phyloP scores from a whole-genome alignment of 2,329 filamentous ascomycete species.

The Cryoendolithus antarcticus region DNA sequence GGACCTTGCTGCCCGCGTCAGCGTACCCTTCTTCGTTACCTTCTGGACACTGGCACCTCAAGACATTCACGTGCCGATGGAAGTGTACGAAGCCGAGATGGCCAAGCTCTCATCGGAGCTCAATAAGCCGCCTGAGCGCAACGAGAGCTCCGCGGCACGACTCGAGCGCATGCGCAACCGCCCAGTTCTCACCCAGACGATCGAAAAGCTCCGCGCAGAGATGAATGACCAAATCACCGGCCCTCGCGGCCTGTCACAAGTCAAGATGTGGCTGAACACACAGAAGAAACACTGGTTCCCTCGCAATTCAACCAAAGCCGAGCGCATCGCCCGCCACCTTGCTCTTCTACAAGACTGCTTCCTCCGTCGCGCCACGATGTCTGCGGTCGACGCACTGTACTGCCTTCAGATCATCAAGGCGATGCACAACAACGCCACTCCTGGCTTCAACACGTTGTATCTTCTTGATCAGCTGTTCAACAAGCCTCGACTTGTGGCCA shows the following conservation, averaged over 20 bases:
- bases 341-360: constrained; percentile 81
- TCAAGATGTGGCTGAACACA: constrained; percentile 56
- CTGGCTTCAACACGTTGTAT: constrained; percentile 75
- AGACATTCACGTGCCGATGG: constrained; percentile 64
- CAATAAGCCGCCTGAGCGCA: constrained; percentile 56
- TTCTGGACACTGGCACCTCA: constrained; percentile 86
- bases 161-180: constrained; percentile 58
- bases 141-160: constrained; percentile 55
- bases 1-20: constrained; percentile 57
- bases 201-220: constrained; percentile 60
- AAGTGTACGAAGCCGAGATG: constrained; percentile 67
- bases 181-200: constrained; percentile 55
- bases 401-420: constrained; percentile 77
- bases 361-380: constrained; percentile 74
- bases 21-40: constrained; percentile 69
- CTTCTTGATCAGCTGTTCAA: constrained; percentile 76
- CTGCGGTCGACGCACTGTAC: constrained; percentile 78
- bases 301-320: constrained; percentile 30
- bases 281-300: constrained; percentile 73
- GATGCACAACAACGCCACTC: constrained; percentile 70
- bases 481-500: constrained; percentile 62
- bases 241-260: constrained; percentile 44
- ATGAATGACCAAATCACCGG: constrained; percentile 54
- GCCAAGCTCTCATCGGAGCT: constrained; percentile 56
- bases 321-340: constrained; percentile 55